phyloP scores from a whole-genome alignment of 768 basidiomycete species.

The Kwoniella sp. region DNA sequence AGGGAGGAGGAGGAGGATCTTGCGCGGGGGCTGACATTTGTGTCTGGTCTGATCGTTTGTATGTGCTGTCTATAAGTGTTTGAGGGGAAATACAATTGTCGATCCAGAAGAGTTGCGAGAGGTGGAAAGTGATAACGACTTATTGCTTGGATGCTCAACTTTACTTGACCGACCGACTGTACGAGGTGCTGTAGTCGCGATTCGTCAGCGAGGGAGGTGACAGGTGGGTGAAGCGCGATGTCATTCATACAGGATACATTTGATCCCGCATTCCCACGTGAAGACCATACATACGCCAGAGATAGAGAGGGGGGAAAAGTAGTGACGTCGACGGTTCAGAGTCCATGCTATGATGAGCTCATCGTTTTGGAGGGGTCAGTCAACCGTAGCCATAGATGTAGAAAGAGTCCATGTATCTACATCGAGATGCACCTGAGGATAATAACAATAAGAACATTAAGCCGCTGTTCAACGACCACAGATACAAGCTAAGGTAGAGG shows the following conservation, averaged over 20 bases:
- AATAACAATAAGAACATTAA: too few relatives aligned
- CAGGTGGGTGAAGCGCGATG: conserved; percentile 7
- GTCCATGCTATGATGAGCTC: neutral
- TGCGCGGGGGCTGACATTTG: conserved; percentile 45
- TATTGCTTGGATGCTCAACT: too few relatives aligned
- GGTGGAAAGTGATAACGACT: too few relatives aligned
- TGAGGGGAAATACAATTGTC: too few relatives aligned
- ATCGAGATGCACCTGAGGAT: too few relatives aligned
- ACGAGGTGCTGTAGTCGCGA: conserved; percentile 10
- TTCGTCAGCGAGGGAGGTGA: conserved; percentile 23
- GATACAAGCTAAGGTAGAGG: too few relatives aligned
- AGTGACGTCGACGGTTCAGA: conserved; percentile 12
- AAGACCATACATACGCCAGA: too few relatives aligned
- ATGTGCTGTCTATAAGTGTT: neutral
- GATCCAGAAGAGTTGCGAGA: too few relatives aligned
- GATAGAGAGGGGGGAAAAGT: too few relatives aligned
- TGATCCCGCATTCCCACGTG: conserved; percentile 11
- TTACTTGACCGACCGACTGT: neutral
- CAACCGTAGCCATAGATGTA: neutral
- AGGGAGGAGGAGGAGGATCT: conserved; percentile 46
- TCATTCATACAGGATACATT: neutral
- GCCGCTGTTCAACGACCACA: too few relatives aligned
- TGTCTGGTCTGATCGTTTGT: conserved; percentile 1
- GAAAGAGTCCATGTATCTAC: neutral
- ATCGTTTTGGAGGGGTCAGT: neutral